phyloP scores from a whole-genome alignment of 257 asterid species.

The Solanum bulbocastanum region DNA sequence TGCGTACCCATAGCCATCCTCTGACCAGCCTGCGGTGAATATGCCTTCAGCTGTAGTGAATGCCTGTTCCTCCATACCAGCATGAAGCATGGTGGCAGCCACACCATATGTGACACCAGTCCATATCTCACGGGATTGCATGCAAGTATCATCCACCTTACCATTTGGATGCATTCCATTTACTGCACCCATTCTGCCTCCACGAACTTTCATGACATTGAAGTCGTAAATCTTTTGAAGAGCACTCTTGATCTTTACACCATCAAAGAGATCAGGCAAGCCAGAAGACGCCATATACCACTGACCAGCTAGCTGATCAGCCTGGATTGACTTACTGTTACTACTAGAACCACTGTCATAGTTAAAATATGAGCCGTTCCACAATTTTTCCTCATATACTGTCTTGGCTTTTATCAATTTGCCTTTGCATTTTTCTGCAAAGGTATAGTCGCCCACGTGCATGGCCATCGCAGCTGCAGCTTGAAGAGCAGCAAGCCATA shows the following conservation, averaged over 20 bases:
- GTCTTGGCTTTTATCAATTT: slow-evolving; percentile 61
- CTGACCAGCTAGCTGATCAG: slow-evolving; percentile 96
- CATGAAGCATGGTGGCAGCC: slow-evolving; percentile 94
- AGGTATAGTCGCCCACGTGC: slow-evolving; percentile 68
- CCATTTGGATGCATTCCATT: slow-evolving; percentile 98
- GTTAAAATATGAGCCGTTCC: slow-evolving; percentile 93
- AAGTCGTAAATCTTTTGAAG: slow-evolving; percentile 80
- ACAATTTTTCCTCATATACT: slow-evolving; percentile 60
- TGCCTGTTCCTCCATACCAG: slow-evolving; percentile 96
- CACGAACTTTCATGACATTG: slow-evolving; percentile 76
- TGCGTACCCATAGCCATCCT: slow-evolving; percentile 86
- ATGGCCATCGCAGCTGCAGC: slow-evolving; percentile 91
- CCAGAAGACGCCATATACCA: slow-evolving; percentile 97
- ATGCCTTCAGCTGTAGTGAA: slow-evolving; percentile 86
- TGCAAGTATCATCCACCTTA: slow-evolving; percentile 92
- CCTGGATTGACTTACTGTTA: slow-evolving; percentile 88
- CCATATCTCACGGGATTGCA: slow-evolving; percentile 99
- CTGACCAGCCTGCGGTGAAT: slow-evolving; percentile 96
- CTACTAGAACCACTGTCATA: slow-evolving; percentile 90
- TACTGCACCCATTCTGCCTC: slow-evolving; percentile 95
- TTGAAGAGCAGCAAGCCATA: slow-evolving; percentile 96
- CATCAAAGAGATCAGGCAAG: slow-evolving; percentile 77
- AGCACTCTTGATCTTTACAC: slow-evolving; percentile 49
- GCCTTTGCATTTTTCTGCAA: slow-evolving; percentile 60
- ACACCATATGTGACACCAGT: slow-evolving; percentile 87